Evolutionary conservation across 768 basidiomycete species (phyloP).

Genomic region (Lanmaoa pseudosensibilis): DNA sequence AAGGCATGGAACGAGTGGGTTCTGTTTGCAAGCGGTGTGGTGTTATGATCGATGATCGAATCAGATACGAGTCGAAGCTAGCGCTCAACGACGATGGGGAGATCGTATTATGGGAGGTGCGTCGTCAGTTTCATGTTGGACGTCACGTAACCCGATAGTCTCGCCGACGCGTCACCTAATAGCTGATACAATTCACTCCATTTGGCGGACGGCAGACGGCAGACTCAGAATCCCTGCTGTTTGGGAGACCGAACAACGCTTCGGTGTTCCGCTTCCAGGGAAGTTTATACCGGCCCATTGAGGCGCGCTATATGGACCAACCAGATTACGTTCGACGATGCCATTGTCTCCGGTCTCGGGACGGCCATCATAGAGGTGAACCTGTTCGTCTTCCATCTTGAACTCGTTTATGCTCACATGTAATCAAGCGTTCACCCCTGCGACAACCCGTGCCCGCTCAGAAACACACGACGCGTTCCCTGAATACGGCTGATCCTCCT

Average conservation of each 20-base stretch:
- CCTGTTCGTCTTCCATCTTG: background rate
- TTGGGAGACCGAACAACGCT: constrained; percentile 1
- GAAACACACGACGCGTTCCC: constrained; percentile 43
- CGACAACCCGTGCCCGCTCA: constrained; percentile 54
- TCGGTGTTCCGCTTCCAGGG: constrained; percentile 1
- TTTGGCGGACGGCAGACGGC: constrained; percentile 57
- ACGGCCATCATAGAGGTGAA: constrained; percentile 55
- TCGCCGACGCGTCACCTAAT: background rate
- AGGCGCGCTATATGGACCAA: constrained; percentile 57
- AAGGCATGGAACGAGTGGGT: no score
- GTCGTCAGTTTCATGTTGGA: no score
- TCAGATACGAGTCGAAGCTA: no score
- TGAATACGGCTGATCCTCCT: constrained; percentile 52
- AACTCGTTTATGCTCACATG: background rate
- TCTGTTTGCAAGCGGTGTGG: no score
- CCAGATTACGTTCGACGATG: constrained; percentile 46
- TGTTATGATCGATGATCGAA: no score
- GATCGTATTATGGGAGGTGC: no score
- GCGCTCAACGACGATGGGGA: no score
- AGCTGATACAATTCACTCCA: constrained; percentile 45
- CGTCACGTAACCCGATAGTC: no score
- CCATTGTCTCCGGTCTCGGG: constrained; percentile 27
- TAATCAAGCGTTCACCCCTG: constrained; percentile 60
- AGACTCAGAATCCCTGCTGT: background rate
- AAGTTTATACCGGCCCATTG: constrained; percentile 42